phyloP scores from a whole-genome alignment of 139 green algal species.

The Chlorella sp. region DNA sequence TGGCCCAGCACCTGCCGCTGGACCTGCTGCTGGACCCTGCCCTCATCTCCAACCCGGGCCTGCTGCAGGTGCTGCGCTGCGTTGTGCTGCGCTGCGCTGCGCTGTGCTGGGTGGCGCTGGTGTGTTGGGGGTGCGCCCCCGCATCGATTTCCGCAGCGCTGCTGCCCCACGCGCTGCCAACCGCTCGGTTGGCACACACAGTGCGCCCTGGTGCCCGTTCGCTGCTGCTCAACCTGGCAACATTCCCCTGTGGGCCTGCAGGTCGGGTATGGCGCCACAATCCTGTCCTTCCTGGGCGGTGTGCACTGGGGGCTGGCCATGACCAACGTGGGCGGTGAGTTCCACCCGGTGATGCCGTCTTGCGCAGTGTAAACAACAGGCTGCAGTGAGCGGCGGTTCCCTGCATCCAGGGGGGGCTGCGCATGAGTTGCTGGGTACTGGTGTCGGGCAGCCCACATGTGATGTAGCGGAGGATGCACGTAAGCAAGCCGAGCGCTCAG shows the following conservation, averaged over 20 bases:
- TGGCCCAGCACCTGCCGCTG: conserved; percentile 52
- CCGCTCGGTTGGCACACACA: too few relatives aligned
- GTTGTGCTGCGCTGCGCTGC: not conserved
- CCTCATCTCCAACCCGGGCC: not conserved
- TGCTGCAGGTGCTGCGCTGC: not conserved
- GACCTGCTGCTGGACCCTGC: conserved; percentile 43
- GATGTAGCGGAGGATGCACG: too few relatives aligned
- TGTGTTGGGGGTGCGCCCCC: too few relatives aligned
- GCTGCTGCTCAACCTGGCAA: conserved; percentile 32
- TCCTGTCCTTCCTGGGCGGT: conserved; percentile 90
- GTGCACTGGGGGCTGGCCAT: conserved; percentile 93
- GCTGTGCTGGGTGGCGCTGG: not conserved
- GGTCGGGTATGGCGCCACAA: conserved; percentile 78
- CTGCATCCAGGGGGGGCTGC: too few relatives aligned
- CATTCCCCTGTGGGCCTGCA: conserved; percentile 54
- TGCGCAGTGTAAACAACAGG: not conserved
- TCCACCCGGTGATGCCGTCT: too few relatives aligned
- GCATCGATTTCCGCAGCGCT: too few relatives aligned
- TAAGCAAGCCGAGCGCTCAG: too few relatives aligned
- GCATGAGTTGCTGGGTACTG: too few relatives aligned
- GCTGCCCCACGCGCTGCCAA: too few relatives aligned
- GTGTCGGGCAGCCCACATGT: too few relatives aligned
- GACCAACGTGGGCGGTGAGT: conserved; percentile 50
- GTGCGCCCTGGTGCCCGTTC: too few relatives aligned
- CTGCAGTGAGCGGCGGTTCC: too few relatives aligned